A percentile compares a stretch with the other conserved stretches of the same genome.
These are phyloP conservation scores for Cladophialophora psammophila DNA, from an alignment of 2,329 filamentous ascomycete genomes.

Conservation along the genomic window DNA sequence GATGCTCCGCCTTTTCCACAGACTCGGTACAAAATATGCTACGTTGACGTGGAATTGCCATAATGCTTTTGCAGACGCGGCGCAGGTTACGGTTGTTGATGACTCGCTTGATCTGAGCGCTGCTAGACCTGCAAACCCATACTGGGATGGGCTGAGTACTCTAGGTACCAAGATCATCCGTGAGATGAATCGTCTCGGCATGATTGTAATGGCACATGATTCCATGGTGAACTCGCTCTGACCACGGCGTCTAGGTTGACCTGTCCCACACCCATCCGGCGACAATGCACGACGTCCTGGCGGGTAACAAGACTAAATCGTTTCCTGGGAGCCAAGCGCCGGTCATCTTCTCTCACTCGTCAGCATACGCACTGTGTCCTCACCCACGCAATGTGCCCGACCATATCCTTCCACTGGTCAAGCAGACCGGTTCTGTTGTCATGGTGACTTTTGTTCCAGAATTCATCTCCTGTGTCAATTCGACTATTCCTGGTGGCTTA, in stretches of 20 bases:
- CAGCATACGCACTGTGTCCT: constrained; percentile 78
- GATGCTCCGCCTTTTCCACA: constrained; percentile 76
- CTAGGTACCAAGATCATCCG: constrained; percentile 72
- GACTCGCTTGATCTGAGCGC: constrained; percentile 24
- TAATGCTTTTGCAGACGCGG: constrained; percentile 86
- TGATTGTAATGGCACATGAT: constrained; percentile 63
- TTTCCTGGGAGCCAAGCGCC: constrained; percentile 63
- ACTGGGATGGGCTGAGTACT: constrained; percentile 71
- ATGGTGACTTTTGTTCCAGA: constrained; percentile 90
- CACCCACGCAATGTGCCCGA: constrained; percentile 92
- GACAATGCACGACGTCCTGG: constrained; percentile 83
- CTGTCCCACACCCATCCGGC: constrained; percentile 78
- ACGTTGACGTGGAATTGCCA: constrained; percentile 96
- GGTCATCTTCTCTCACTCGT: constrained; percentile 88
- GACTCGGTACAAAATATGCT: constrained; percentile 83
- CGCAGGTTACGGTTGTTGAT: constrained; percentile 61
- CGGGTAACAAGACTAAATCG: constrained; percentile 40
- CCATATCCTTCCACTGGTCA: constrained; percentile 77
- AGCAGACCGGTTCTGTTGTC: constrained; percentile 74
- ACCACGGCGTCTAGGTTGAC: constrained; percentile 62
- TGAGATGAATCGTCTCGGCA: constrained; percentile 93
- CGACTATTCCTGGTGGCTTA: constrained; percentile 61
- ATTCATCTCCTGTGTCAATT: constrained; percentile 75
- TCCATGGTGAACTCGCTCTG: neutral
- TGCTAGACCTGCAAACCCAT: constrained; percentile 47